Evolutionary conservation across 345 rosid species (phyloP), one percentile per base, ranked within the genome.

Genomic region (Boechera divaricarpa): DNA sequence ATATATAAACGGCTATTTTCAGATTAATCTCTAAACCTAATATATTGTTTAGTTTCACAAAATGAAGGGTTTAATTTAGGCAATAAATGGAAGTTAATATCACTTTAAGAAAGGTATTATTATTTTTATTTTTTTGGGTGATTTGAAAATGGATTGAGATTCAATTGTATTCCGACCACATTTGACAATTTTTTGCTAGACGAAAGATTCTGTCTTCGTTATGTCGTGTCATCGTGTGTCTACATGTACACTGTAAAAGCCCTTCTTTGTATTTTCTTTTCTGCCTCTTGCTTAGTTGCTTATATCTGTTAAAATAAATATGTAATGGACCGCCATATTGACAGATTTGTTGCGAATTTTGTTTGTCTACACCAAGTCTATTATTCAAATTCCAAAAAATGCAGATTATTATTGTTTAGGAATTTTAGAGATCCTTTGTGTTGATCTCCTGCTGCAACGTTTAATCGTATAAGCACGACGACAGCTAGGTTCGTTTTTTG

Each of bases 91-190:
- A 58, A 47, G 71, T 26, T 45, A 10, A 28, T 29, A 10, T n/a
- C n/a, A 21, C 31, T n/a, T n/a, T 67, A 21, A 24, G 8, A 5
- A 18, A n/a, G 1, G 13, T 57, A 36, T 4, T 7, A 48, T 54
- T 21, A 5, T 38, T 2, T 10, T 38, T 11, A 10, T 10, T 9
- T 9, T 12, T 41, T 11, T 12, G 16, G 28, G 39, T 63, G 42
- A 85, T 80, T 77, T 84, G 86, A 75, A 85, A 84, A 79, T 85
- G 33, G 76, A 18, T 16, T 69, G 81, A 70, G 88, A 84, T 88
- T 60, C 53, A 76, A 81, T 83, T 86, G 83, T 82, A 88, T 92
- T 88, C 97, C 98, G 98, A 88, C 98, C 79, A 70, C 86, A 86
- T 89, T 90, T 86, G 73, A 72, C 82, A 74, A 58, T 79, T 15